Evolutionary conservation across 1,284 basidiomycete genomes (phyloP).

Genomic region (Leccinum subrobustum): DNA sequence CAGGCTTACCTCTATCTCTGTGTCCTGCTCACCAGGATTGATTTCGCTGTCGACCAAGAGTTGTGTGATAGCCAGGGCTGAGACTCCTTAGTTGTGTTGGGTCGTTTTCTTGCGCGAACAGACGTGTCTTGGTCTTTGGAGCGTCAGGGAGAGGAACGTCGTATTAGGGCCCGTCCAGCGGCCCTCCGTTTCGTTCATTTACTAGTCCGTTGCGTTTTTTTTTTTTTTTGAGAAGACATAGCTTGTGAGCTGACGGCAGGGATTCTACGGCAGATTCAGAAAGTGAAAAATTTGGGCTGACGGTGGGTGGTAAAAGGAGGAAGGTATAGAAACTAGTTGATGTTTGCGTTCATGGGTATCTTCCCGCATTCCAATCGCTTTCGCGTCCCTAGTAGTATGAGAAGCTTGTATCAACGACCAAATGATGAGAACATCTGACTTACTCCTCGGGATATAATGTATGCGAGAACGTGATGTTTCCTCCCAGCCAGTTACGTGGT

Average conservation of each 20-base stretch:
- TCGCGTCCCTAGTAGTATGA: not conserved
- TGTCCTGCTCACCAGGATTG: slow-evolving; percentile 94
- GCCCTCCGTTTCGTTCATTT: no score
- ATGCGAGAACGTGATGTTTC: not conserved
- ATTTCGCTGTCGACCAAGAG: slow-evolving; percentile 97
- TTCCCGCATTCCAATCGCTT: not conserved
- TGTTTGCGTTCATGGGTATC: not conserved
- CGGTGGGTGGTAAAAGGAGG: no score
- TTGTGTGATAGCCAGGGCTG: slow-evolving; percentile 95
- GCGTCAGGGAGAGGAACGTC: no score
- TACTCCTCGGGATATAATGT: not conserved
- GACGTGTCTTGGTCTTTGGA: slow-evolving; percentile 91
- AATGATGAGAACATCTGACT: not conserved
- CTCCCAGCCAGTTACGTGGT: not conserved
- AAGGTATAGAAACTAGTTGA: not conserved
- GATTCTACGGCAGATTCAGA: no score
- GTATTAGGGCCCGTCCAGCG: no score
- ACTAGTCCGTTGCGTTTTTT: no score
- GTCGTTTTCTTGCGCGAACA: slow-evolving; percentile 99
- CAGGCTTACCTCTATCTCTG: slow-evolving; percentile 87
- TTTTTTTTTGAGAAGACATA: not conserved
- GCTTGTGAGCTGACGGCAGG: no score
- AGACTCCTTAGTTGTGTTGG: slow-evolving; percentile 98
- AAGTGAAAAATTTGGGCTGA: no score
- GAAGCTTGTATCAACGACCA: not conserved